Conservation (phyloP, 1,284 basidiomycete species). For the Kalmanozyma brasiliensis region DNA sequence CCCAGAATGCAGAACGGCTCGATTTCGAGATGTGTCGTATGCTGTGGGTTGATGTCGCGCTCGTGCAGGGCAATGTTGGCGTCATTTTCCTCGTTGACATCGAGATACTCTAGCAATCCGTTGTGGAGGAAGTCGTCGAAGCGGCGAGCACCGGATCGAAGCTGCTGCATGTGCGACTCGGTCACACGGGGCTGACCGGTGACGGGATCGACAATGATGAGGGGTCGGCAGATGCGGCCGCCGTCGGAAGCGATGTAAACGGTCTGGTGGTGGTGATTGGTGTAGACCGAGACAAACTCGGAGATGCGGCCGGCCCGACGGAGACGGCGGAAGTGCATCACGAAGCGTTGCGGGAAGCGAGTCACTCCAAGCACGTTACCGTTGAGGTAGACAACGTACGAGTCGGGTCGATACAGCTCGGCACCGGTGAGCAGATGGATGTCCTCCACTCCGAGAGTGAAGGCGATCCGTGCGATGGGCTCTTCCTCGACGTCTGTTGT, state of each 20-base stretch:
- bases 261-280: slow-evolving; percentile 92
- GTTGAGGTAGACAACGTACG: slow-evolving; percentile 96
- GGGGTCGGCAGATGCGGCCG: slow-evolving; percentile 95
- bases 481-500: slow-evolving; percentile 98
- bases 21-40: slow-evolving; percentile 95
- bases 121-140: slow-evolving; percentile 95
- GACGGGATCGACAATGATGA: slow-evolving; percentile 87
- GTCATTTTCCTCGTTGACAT: slow-evolving; percentile 99
- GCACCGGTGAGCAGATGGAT: slow-evolving; percentile 91
- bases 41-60: slow-evolving; percentile 78
- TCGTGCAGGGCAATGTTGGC: slow-evolving; percentile 97
- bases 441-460: slow-evolving; percentile 96
- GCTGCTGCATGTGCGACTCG: slow-evolving; percentile 80
- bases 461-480: slow-evolving; percentile 88
- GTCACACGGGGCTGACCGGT: slow-evolving; percentile 81
- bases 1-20: slow-evolving; percentile 98
- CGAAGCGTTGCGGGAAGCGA: slow-evolving; percentile 84
- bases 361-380: slow-evolving; percentile 95
- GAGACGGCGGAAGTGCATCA: slow-evolving; percentile 87
- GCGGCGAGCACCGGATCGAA: slow-evolving; percentile 81
- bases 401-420: slow-evolving; percentile 90
- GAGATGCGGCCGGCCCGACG: slow-evolving; percentile 90
- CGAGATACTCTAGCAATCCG: slow-evolving; percentile 98
- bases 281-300: slow-evolving; percentile 96
- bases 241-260: slow-evolving; percentile 98